phyloP scores from a whole-genome alignment of 139 green algal genomes.

The Diplosphaera chodatii region DNA sequence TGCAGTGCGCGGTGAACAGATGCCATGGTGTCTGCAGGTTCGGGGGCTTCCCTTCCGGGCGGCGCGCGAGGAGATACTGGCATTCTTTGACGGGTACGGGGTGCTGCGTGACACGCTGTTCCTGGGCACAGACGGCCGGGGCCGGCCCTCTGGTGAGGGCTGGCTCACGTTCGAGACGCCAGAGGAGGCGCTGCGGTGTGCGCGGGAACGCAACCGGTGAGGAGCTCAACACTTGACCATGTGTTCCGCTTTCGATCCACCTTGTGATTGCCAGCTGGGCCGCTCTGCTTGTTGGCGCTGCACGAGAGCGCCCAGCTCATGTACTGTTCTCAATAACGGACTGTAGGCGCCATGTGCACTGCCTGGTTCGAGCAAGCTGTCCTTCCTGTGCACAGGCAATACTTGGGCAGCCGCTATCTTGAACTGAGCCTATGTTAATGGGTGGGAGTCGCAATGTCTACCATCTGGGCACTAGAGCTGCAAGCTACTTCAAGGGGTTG shows the following conservation, averaged over 20 bases:
- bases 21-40: constrained; percentile 21
- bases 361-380: too few species aligned
- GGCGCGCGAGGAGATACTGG: constrained; percentile 28
- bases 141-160: constrained; percentile 45
- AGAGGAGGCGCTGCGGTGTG: constrained; percentile 40
- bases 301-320: too few species aligned
- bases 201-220: constrained; percentile 46
- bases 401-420: constrained; percentile 55
- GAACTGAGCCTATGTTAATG: constrained; percentile 26
- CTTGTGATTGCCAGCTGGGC: too few species aligned
- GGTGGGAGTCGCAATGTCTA: too few species aligned
- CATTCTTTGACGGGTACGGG: constrained; percentile 55
- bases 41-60: constrained; percentile 54
- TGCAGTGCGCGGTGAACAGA: neutral
- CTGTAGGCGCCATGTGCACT: too few species aligned
- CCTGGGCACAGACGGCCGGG: constrained; percentile 48
- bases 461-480: too few species aligned
- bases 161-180: constrained; percentile 46
- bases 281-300: too few species aligned
- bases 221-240: too few species aligned
- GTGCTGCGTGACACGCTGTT: constrained; percentile 50
- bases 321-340: too few species aligned
- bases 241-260: too few species aligned
- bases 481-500: too few species aligned
- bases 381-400: constrained; percentile 20